phyloP scores from a whole-genome alignment of 345 rosid genomes.

The Clarkia xantiana region DNA sequence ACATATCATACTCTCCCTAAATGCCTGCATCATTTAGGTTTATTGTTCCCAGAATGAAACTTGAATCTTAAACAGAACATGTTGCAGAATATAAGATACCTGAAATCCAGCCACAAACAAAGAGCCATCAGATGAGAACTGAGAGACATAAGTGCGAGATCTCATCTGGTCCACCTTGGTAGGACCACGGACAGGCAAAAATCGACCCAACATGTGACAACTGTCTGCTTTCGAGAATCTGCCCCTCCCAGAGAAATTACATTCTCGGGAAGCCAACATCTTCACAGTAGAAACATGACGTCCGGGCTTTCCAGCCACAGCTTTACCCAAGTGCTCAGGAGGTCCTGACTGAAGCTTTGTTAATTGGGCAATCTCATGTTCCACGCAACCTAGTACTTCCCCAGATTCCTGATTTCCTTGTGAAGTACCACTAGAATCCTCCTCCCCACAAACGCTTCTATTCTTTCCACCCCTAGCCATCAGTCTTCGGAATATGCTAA shows the following conservation, averaged over 20 bases:
- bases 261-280: conserved; percentile 55
- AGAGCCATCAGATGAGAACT: conserved; percentile 51
- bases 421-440: conserved; percentile 4
- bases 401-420: conserved; percentile 2
- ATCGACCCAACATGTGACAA: conserved; percentile 46
- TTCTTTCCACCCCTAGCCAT: conserved; percentile 19
- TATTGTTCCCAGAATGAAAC: too few species aligned
- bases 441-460: conserved; percentile 12
- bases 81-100: conserved; percentile 19
- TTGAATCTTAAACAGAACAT: too few species aligned
- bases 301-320: conserved; percentile 10
- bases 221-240: conserved; percentile 44
- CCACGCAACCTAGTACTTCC: conserved; percentile 13
- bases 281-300: conserved; percentile 37
- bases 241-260: conserved; percentile 41
- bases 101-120: conserved; percentile 49
- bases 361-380: conserved; percentile 36
- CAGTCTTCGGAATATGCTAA: background rate
- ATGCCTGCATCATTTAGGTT: too few species aligned
- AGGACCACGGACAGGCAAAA: conserved; percentile 45
- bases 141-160: conserved; percentile 47
- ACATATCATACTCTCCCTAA: background rate
- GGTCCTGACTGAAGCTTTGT: conserved; percentile 31
- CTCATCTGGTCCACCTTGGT: conserved; percentile 19
- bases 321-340: background rate